These are phyloP conservation scores for Raphidocelis subcapitata DNA, from an alignment of 139 green algal species.

Conservation along the genomic window DNA sequence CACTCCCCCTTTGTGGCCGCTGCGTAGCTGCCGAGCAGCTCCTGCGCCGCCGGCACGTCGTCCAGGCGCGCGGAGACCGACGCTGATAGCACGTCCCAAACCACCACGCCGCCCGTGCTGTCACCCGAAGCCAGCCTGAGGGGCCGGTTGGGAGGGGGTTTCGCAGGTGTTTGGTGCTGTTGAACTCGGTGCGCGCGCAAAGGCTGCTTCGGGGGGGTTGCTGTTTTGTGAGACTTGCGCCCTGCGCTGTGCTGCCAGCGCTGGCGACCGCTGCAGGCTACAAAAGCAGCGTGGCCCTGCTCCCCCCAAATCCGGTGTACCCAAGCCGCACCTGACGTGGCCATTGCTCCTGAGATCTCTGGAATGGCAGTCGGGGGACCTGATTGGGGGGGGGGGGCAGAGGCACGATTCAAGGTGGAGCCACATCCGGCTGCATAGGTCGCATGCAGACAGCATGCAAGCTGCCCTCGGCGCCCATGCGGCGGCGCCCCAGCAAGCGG, in stretches of 20 bases:
- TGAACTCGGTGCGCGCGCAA: not conserved
- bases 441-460: not conserved
- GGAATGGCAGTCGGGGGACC: slow-evolving; percentile 57
- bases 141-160: not conserved
- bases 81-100: slow-evolving; percentile 70
- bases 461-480: not conserved
- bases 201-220: not conserved
- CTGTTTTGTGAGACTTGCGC: not conserved
- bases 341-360: slow-evolving; percentile 34
- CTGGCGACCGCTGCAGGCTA: not conserved
- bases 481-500: not conserved
- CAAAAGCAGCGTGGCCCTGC: not conserved
- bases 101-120: slow-evolving; percentile 60
- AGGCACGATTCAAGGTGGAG: not conserved
- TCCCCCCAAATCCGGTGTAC: not conserved
- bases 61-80: slow-evolving; percentile 45
- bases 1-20: slow-evolving; percentile 1
- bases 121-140: slow-evolving; percentile 77
- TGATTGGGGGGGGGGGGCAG: slow-evolving; percentile 13
- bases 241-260: not conserved
- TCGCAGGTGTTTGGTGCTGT: not conserved
- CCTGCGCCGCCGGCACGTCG: slow-evolving; percentile 34
- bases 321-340: slow-evolving; percentile 39
- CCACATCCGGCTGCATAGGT: not conserved
- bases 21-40: slow-evolving; percentile 11